Conservation (phyloP, 2,329 filamentous ascomycete species). For the Fusarium napiforme region DNA sequence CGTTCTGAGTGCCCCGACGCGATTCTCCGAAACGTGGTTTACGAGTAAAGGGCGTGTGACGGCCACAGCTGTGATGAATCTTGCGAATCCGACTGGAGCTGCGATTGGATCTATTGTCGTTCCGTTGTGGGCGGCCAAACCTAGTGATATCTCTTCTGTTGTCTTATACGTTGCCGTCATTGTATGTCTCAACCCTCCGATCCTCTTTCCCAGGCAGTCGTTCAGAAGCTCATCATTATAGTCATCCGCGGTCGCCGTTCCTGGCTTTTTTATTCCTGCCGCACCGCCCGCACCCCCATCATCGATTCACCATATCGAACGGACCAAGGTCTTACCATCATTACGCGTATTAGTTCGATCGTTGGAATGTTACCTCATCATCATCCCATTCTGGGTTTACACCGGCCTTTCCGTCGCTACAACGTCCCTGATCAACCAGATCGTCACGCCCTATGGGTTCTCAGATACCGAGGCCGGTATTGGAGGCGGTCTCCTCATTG, state of each 20-base stretch:
- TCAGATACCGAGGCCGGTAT: neutral
- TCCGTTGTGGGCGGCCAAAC: neutral
- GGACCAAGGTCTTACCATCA: neutral
- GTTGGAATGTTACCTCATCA: neutral
- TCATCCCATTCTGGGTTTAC: neutral
- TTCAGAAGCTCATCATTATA: neutral
- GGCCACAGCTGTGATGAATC: neutral
- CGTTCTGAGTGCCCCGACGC: neutral
- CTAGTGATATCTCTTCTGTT: neutral
- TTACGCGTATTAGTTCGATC: neutral
- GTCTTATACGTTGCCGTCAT: neutral
- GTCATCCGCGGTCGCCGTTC: neutral
- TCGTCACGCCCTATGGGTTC: neutral
- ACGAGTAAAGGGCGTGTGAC: neutral
- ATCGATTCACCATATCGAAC: neutral
- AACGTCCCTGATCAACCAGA: neutral
- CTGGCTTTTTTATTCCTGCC: accelerated
- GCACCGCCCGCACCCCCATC: neutral
- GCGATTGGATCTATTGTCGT: neutral
- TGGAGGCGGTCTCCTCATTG: neutral
- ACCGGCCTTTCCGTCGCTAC: neutral
- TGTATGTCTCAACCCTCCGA: neutral
- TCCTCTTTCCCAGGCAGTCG: accelerated
- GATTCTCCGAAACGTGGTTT: neutral
- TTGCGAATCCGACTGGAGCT: neutral